A percentile compares a stretch with the other conserved stretches of the same genome.
These are phyloP conservation scores for Fusarium sp. DNA, from an alignment of 2,329 filamentous ascomycete species.

Conservation along the genomic window DNA sequence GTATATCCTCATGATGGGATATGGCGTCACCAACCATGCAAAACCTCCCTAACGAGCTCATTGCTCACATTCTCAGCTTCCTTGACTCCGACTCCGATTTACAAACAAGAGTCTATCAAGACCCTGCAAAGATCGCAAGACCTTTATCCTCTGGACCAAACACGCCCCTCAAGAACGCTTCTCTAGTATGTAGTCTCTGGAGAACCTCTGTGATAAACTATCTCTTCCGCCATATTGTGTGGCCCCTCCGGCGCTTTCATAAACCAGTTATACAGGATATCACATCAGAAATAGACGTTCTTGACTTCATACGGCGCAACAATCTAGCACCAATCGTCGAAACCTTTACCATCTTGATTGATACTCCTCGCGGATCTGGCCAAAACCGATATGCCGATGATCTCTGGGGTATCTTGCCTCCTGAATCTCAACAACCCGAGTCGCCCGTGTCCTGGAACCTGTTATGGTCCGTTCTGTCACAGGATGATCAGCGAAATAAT, in stretches of 20 bases:
- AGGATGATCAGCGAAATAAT: slow-evolving; percentile 5
- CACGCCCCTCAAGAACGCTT: slow-evolving; percentile 66
- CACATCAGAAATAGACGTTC: slow-evolving; percentile 52
- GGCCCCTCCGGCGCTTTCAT: slow-evolving; percentile 54
- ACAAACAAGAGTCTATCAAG: slow-evolving; percentile 59
- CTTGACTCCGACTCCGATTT: slow-evolving; percentile 65
- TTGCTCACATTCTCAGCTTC: slow-evolving; percentile 68
- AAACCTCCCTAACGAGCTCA: slow-evolving; percentile 70
- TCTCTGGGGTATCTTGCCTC: slow-evolving; percentile 51
- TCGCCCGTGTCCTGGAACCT: slow-evolving; percentile 41
- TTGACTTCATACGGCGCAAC: slow-evolving; percentile 56
- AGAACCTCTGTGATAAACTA: slow-evolving; percentile 63
- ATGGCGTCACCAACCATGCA: slow-evolving; percentile 41
- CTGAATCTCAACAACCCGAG: slow-evolving; percentile 27
- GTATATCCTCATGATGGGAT: neutral
- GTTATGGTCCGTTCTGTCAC: slow-evolving; percentile 44
- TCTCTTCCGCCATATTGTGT: slow-evolving; percentile 69
- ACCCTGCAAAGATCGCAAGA: slow-evolving; percentile 57
- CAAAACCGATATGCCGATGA: slow-evolving; percentile 48
- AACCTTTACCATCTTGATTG: slow-evolving; percentile 58
- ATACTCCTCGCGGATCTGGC: slow-evolving; percentile 44
- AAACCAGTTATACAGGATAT: slow-evolving; percentile 43
- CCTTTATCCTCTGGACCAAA: slow-evolving; percentile 23
- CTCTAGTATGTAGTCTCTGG: slow-evolving; percentile 66
- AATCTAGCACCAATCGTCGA: slow-evolving; percentile 56